A percentile compares a stretch with the other conserved stretches of the same genome.
Conservation (phyloP, 495 filamentous ascomycete genomes). For the Aspergillus coremiiformis region DNA sequence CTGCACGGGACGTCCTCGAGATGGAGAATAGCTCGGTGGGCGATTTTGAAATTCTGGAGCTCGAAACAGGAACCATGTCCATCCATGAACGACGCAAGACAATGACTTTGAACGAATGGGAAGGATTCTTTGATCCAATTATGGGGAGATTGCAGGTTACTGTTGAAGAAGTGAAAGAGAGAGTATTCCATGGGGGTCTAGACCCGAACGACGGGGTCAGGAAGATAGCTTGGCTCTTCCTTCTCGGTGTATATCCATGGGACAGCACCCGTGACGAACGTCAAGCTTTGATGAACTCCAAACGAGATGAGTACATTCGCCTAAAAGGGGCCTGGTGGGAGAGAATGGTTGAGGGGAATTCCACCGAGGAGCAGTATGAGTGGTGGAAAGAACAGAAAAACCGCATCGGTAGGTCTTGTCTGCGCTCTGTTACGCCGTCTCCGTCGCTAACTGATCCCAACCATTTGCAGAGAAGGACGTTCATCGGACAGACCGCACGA, state of each 20-base stretch:
- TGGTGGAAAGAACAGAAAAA: slow-evolving; percentile 94
- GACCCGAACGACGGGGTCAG: slow-evolving; percentile 83
- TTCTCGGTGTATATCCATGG: slow-evolving; percentile 89
- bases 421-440: background rate
- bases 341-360: slow-evolving; percentile 71
- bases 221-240: slow-evolving; percentile 94
- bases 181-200: slow-evolving; percentile 91
- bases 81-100: slow-evolving; percentile 66
- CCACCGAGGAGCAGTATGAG: slow-evolving; percentile 69
- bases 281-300: slow-evolving; percentile 69
- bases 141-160: slow-evolving; percentile 71
- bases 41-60: slow-evolving; percentile 89
- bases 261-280: slow-evolving; percentile 76
- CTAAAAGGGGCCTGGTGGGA: slow-evolving; percentile 97
- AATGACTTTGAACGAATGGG: slow-evolving; percentile 80
- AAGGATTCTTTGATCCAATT: slow-evolving; percentile 66
- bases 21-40: slow-evolving; percentile 91
- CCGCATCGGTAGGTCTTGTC: slow-evolving; percentile 66
- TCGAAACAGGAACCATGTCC: slow-evolving; percentile 62
- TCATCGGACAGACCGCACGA: slow-evolving; percentile 87
- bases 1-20: slow-evolving; percentile 83
- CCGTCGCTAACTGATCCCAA: slow-evolving; percentile 1
- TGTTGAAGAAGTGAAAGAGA: slow-evolving; percentile 86
- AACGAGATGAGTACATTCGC: slow-evolving; percentile 87
- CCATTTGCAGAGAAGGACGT: slow-evolving; percentile 81